Percentiles rank a stretch among this genome's conserved stretches.
These are phyloP conservation scores for Monosporascus sp. DNA, from an alignment of 2,329 filamentous ascomycete genomes.

Conservation along the genomic window DNA sequence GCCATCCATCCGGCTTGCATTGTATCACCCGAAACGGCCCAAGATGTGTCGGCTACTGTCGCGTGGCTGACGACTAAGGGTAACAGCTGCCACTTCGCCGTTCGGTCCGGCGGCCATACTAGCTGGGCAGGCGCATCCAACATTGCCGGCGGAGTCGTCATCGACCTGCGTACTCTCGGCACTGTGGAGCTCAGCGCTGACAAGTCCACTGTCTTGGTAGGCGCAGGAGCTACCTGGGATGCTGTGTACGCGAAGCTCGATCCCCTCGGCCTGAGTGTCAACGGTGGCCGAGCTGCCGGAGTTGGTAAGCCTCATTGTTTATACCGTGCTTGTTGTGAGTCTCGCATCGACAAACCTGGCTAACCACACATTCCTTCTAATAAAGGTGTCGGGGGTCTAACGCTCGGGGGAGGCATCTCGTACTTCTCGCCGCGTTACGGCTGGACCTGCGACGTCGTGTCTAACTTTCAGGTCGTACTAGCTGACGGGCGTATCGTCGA, in stretches of 20 bases:
- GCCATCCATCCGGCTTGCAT: conserved; percentile 1
- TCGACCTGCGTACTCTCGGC: conserved; percentile 40
- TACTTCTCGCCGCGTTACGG: conserved; percentile 10
- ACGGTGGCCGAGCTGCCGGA: conserved; percentile 6
- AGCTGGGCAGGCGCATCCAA: conserved; percentile 40
- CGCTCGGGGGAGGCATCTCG: conserved; percentile 11
- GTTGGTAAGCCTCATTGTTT: conserved; percentile 1
- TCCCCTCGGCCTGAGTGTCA: conserved; percentile 20
- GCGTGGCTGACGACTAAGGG: conserved; percentile 10
- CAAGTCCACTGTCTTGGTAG: conserved; percentile 32
- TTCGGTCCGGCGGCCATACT: conserved; percentile 49
- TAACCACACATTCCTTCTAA: neutral
- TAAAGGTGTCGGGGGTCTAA: conserved; percentile 7
- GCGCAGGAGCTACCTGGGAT: conserved; percentile 39
- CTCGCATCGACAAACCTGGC: neutral
- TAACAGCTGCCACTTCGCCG: conserved; percentile 35
- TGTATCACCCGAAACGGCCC: conserved; percentile 1
- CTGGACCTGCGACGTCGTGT: conserved; percentile 9
- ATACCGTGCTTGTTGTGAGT: neutral
- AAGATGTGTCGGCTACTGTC: conserved; percentile 16
- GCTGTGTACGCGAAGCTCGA: conserved; percentile 38
- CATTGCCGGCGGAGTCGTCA: conserved; percentile 33
- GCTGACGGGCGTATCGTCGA: conserved; percentile 6
- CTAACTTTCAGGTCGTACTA: conserved; percentile 6
- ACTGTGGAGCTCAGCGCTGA: conserved; percentile 28